phyloP scores from a whole-genome alignment of 2,329 filamentous ascomycete genomes.

The Botrytis squamosa region DNA sequence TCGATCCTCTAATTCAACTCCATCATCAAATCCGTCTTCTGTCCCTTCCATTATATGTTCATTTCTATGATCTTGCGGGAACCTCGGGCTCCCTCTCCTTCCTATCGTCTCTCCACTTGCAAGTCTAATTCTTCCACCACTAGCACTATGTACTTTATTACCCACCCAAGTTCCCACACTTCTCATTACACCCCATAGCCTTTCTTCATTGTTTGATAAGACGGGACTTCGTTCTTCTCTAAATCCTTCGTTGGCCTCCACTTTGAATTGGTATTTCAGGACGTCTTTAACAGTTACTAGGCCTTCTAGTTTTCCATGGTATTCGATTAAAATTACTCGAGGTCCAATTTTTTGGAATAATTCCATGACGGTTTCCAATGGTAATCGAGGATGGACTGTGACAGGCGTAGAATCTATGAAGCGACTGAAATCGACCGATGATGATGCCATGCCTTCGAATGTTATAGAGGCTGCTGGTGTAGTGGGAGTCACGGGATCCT shows the following conservation, averaged over 20 bases:
- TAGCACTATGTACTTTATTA: constrained; percentile 51
- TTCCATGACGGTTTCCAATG: constrained; percentile 97
- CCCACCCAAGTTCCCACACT: constrained; percentile 58
- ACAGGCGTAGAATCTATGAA: constrained; percentile 90
- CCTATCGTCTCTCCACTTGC: constrained; percentile 34
- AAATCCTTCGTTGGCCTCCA: constrained; percentile 78
- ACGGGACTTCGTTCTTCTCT: constrained; percentile 49
- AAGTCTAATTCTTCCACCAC: constrained; percentile 58
- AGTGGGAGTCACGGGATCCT: constrained; percentile 29
- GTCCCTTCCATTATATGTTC: constrained; percentile 51
- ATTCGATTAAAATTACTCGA: constrained; percentile 87
- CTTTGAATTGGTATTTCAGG: constrained; percentile 95
- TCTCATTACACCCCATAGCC: constrained; percentile 60
- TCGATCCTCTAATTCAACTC: constrained; percentile 44
- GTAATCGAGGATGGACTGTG: constrained; percentile 84
- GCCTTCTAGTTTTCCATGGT: constrained; percentile 78
- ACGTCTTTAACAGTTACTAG: constrained; percentile 97
- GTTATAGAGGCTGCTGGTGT: constrained; percentile 41
- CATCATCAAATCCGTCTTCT: constrained; percentile 49
- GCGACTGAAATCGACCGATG: constrained; percentile 74
- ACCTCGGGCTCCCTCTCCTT: constrained; percentile 37
- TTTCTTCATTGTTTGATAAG: constrained; percentile 60
- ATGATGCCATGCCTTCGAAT: constrained; percentile 59
- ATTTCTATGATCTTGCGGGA: constrained; percentile 26
- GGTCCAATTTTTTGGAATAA: constrained; percentile 98